These are phyloP conservation scores for Lactarius sp. DNA, from an alignment of 768 basidiomycete species.

Conservation along the genomic window DNA sequence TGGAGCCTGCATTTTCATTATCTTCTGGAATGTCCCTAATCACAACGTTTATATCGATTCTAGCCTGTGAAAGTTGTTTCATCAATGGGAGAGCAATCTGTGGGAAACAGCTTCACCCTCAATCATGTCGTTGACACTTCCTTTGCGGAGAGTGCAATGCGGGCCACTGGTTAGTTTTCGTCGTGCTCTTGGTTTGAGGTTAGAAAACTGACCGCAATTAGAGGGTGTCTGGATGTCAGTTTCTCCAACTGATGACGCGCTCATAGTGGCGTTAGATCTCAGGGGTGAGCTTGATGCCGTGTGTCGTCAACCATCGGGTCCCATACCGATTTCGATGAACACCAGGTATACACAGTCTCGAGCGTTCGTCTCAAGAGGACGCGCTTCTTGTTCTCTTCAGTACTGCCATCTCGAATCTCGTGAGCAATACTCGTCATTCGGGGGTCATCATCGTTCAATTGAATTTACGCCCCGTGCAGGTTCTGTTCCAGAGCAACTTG, in stretches of 20 bases:
- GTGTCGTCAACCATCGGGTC: background rate
- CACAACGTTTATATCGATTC: background rate
- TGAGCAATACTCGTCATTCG: slow-evolving; percentile 24
- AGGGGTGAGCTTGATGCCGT: slow-evolving; percentile 40
- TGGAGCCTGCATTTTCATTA: slow-evolving; percentile 7
- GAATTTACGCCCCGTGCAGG: slow-evolving; percentile 32
- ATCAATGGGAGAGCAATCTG: slow-evolving; percentile 66
- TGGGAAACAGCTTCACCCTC: slow-evolving; percentile 55
- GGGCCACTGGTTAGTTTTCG: slow-evolving; percentile 42
- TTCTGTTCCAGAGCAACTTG: slow-evolving; percentile 62
- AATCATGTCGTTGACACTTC: slow-evolving; percentile 62
- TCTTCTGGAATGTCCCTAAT: background rate
- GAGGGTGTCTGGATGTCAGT: slow-evolving; percentile 68
- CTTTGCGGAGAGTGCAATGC: slow-evolving; percentile 62
- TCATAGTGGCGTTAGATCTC: slow-evolving; percentile 60
- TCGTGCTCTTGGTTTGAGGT: background rate
- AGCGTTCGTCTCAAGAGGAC: slow-evolving; percentile 60
- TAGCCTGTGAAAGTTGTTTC: slow-evolving; percentile 62
- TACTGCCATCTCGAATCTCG: slow-evolving; percentile 60
- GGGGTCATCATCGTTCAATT: background rate
- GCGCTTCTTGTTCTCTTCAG: slow-evolving; percentile 60
- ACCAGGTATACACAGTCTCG: slow-evolving; percentile 57
- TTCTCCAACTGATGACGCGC: slow-evolving; percentile 50
- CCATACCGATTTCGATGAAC: background rate
- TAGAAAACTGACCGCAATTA: slow-evolving; percentile 7